phyloP scores from a whole-genome alignment of 1,139 yeast genomes.

The Pichia sp. region DNA sequence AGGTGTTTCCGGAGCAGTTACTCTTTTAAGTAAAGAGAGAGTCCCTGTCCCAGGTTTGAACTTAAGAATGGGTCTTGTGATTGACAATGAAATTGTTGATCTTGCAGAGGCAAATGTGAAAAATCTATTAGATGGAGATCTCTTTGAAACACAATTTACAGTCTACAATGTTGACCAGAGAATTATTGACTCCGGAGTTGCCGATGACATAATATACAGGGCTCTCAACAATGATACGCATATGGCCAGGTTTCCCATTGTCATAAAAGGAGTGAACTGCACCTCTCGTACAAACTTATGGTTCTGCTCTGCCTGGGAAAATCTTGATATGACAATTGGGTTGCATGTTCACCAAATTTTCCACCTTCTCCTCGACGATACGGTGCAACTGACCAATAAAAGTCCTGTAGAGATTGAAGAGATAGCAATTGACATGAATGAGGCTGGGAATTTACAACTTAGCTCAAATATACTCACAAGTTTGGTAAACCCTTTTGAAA shows the following conservation, averaged over 20 bases:
- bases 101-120: too few relatives aligned
- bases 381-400: too few relatives aligned
- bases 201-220: conserved; percentile 6
- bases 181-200: not conserved
- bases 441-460: too few relatives aligned
- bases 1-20: conserved; percentile 2
- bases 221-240: conserved; percentile 5
- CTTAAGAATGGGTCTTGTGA: not conserved
- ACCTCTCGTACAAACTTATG: not conserved
- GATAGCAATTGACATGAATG: too few relatives aligned
- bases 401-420: too few relatives aligned
- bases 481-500: too few relatives aligned
- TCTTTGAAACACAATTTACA: too few relatives aligned
- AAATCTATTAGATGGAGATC: too few relatives aligned
- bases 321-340: conserved; percentile 1
- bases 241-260: not conserved
- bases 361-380: too few relatives aligned
- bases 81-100: not conserved
- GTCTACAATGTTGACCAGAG: conserved; percentile 4
- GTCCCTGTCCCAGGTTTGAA: not conserved
- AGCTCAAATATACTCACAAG: too few relatives aligned
- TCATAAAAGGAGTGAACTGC: conserved; percentile 3
- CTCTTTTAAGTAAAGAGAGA: not conserved
- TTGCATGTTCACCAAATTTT: conserved; percentile 1
- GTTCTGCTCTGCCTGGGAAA: conserved; percentile 2